Evolutionary conservation across 352 stramenopile genomes (phyloP).

Genomic region (Plasmopara halstedii): DNA sequence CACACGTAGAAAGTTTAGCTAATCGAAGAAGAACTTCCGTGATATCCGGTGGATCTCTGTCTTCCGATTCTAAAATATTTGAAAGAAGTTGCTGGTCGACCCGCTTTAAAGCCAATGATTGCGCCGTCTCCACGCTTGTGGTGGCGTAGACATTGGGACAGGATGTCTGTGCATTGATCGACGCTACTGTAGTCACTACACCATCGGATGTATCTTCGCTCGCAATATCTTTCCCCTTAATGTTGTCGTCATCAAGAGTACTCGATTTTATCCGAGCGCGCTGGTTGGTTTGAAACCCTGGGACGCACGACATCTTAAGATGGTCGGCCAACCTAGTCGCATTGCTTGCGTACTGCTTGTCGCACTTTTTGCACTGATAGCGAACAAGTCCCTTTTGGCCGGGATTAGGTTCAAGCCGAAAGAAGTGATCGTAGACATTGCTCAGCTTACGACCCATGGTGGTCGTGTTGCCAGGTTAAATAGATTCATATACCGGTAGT

Average conservation of each 20-base stretch:
- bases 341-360: conserved; percentile 84
- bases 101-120: conserved; percentile 32
- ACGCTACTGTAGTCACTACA: conserved; percentile 8
- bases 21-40: conserved; percentile 53
- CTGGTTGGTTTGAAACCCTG: conserved; percentile 80
- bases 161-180: conserved; percentile 20
- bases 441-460: conserved; percentile 69
- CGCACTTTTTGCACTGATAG: conserved; percentile 84
- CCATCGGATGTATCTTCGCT: neutral
- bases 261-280: conserved; percentile 8
- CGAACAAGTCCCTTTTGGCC: conserved; percentile 68
- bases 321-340: conserved; percentile 75
- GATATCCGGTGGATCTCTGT: conserved; percentile 9
- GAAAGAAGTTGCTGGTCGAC: conserved; percentile 45
- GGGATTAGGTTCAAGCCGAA: conserved; percentile 49
- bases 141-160: conserved; percentile 5
- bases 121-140: conserved; percentile 6
- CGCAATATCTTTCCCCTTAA: conserved; percentile 1
- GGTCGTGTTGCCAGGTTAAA: no score
- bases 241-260: conserved; percentile 1
- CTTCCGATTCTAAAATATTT: conserved; percentile 61
- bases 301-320: conserved; percentile 62
- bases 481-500: no score
- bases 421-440: conserved; percentile 85
- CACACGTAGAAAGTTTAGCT: conserved; percentile 75